phyloP scores from a whole-genome alignment of 306 rosid species.

The Sechiopsis laciniata region DNA sequence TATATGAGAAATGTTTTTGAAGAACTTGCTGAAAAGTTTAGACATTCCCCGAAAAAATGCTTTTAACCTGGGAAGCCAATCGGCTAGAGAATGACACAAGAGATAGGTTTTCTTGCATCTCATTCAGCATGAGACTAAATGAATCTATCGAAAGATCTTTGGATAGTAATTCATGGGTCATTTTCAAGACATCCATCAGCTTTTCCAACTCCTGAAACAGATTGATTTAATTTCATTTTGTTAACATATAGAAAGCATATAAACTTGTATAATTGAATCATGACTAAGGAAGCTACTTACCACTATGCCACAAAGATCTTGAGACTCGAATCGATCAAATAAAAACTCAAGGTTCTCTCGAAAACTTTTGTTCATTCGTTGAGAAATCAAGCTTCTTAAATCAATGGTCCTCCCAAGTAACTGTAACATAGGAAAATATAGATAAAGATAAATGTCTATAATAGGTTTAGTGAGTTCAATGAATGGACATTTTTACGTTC shows the following conservation, averaged over 20 bases:
- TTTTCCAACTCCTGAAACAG: constrained; percentile 80
- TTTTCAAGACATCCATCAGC: constrained; percentile 70
- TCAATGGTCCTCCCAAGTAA: constrained; percentile 91
- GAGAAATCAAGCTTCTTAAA: constrained; percentile 74
- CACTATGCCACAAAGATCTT: constrained; percentile 89
- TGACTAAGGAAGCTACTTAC: constrained; percentile 44
- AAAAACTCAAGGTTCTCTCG: constrained; percentile 91
- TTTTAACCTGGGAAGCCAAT: constrained; percentile 82
- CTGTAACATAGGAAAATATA: constrained; percentile 34
- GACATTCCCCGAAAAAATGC: constrained; percentile 5
- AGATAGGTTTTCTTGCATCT: constrained; percentile 95
- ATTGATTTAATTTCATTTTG: constrained; percentile 23
- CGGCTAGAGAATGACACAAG: constrained; percentile 95
- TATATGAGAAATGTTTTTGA: not conserved
- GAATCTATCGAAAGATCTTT: constrained; percentile 76
- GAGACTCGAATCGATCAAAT: constrained; percentile 95
- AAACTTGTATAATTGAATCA: constrained; percentile 21
- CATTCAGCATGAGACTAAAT: constrained; percentile 78
- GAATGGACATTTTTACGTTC: not conserved
- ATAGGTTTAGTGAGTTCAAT: not conserved
- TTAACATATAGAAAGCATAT: constrained; percentile 22
- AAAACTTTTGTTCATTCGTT: constrained; percentile 78
- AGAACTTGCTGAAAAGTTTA: constrained; percentile 3
- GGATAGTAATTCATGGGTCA: constrained; percentile 75
- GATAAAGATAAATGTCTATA: constrained; percentile 8